phyloP scores from a whole-genome alignment of 495 filamentous ascomycete genomes.

The Trichoderma asperelloides region DNA sequence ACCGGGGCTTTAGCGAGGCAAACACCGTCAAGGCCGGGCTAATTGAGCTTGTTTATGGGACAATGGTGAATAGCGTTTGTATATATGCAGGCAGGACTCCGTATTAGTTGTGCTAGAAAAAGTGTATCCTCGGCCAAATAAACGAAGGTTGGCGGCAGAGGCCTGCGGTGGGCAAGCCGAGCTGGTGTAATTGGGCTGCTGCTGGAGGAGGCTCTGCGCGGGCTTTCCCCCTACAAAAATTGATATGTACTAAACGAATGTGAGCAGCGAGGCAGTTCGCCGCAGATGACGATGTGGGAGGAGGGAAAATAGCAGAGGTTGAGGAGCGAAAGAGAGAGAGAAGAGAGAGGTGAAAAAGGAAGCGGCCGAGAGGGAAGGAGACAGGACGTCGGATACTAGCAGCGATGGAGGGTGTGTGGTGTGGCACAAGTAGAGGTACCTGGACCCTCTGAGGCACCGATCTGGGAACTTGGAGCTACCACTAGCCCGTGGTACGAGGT shows the following conservation, averaged over 20 bases:
- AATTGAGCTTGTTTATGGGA: background rate
- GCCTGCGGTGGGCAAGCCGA: background rate
- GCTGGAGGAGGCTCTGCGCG: background rate
- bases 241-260: conserved; percentile 4
- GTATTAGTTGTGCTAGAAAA: background rate
- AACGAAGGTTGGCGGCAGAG: background rate
- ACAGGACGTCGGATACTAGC: background rate
- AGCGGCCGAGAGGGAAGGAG: background rate
- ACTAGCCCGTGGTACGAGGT: background rate
- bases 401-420: conserved; percentile 3
- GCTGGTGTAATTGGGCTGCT: background rate
- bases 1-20: background rate
- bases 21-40: background rate
- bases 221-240: background rate
- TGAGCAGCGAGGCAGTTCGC: background rate
- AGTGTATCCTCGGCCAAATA: background rate
- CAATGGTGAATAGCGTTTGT: background rate
- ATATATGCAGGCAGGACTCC: background rate
- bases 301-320: background rate
- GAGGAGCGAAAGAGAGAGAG: background rate
- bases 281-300: background rate
- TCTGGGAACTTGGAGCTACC: background rate
- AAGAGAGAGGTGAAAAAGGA: background rate
- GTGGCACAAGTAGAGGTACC: background rate
- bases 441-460: background rate